Conservation (phyloP, 148 eudicot genomes). For the Tetragonia tetragonoides region DNA sequence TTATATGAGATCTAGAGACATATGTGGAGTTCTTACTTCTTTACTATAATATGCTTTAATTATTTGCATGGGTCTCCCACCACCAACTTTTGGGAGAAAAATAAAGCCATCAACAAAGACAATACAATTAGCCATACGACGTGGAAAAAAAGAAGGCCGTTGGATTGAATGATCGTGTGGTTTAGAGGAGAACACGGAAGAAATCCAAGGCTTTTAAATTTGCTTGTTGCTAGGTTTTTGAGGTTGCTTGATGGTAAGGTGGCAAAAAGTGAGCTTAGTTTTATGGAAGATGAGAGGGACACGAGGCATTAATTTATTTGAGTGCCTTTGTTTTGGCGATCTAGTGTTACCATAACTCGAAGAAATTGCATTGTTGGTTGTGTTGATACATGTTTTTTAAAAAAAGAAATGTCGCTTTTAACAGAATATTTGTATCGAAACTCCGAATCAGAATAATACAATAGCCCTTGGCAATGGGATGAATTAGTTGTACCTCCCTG, state of each 20-base stretch:
- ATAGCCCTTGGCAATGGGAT: too few relatives aligned
- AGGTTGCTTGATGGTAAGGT: constrained; percentile 24
- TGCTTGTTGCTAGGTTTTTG: not conserved
- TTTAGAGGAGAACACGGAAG: not conserved
- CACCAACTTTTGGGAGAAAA: constrained; percentile 2
- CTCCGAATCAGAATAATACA: too few relatives aligned
- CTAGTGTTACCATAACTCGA: too few relatives aligned
- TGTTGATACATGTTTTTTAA: too few relatives aligned
- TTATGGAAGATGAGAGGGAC: constrained; percentile 7
- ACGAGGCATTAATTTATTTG: constrained; percentile 3
- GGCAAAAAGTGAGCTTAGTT: constrained; percentile 18
- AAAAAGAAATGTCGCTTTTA: too few relatives aligned
- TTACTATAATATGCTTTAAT: not conserved
- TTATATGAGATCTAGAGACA: not conserved
- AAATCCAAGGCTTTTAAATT: not conserved
- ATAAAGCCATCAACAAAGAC: too few relatives aligned
- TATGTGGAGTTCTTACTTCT: too few relatives aligned
- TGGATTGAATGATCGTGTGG: not conserved
- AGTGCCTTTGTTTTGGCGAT: not conserved
- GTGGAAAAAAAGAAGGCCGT: not conserved
- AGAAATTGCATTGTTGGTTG: too few relatives aligned
- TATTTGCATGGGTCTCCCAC: not conserved
- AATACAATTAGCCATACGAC: not conserved
- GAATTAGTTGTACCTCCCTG: too few relatives aligned
- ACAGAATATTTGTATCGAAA: too few relatives aligned